These are phyloP conservation scores for Conringia planisiliqua DNA, from an alignment of 345 rosid species.

Conservation along the genomic window DNA sequence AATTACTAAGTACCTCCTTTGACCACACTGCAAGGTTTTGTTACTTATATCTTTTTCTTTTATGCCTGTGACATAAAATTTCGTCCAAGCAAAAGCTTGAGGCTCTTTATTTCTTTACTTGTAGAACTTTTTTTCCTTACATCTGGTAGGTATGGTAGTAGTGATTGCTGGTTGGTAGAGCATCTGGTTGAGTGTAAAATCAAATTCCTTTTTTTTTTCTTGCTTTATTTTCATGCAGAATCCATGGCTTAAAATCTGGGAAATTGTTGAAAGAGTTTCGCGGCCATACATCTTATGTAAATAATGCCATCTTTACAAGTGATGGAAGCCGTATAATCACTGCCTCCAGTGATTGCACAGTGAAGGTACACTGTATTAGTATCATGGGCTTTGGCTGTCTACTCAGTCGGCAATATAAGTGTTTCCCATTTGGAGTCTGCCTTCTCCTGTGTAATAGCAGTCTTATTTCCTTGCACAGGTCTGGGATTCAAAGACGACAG, in stretches of 20 bases:
- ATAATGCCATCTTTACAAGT: slow-evolving; percentile 86
- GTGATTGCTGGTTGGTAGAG: not conserved
- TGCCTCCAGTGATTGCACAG: slow-evolving; percentile 80
- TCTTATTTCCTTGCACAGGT: slow-evolving; percentile 48
- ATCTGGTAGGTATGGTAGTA: not conserved
- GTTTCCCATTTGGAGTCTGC: not conserved
- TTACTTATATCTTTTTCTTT: not conserved
- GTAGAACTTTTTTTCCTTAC: not conserved
- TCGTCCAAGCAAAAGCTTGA: not conserved
- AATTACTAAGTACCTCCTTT: slow-evolving; percentile 90
- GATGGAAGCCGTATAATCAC: slow-evolving; percentile 89
- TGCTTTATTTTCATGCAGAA: slow-evolving; percentile 43
- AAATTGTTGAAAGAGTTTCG: slow-evolving; percentile 93
- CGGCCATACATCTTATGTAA: slow-evolving; percentile 72
- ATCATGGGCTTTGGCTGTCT: not conserved
- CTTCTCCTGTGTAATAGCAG: slow-evolving; percentile 8
- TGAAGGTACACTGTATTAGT: slow-evolving; percentile 40
- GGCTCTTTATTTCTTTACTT: not conserved
- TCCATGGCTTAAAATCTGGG: slow-evolving; percentile 96
- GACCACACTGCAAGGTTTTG: slow-evolving; percentile 84
- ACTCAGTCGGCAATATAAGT: not conserved
- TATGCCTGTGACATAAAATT: not conserved
- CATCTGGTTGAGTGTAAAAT: not conserved
- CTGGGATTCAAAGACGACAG: slow-evolving; percentile 96
- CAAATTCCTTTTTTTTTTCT: not conserved